phyloP scores from a whole-genome alignment of 2,329 filamentous ascomycete genomes.

The Aspergillus fischeri region DNA sequence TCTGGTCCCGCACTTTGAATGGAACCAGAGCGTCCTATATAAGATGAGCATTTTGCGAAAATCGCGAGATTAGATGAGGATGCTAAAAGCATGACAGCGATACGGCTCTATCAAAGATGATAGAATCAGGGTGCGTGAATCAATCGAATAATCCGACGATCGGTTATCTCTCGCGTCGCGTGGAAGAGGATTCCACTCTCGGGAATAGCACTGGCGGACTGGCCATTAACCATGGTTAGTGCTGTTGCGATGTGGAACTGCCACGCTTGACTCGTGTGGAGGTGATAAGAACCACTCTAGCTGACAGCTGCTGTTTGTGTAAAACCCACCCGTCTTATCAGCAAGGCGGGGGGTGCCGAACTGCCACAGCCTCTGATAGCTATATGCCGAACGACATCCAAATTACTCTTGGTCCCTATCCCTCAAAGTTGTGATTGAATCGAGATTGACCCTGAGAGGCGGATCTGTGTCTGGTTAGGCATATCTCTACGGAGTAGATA shows the following conservation, averaged over 20 bases:
- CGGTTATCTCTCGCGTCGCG: conserved; percentile 13
- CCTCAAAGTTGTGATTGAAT: not conserved
- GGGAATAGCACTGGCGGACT: not conserved
- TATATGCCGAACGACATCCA: conserved; percentile 1
- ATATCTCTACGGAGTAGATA: no score
- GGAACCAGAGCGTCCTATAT: conserved; percentile 5
- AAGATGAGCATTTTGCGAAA: not conserved
- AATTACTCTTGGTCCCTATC: not conserved
- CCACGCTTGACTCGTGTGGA: not conserved
- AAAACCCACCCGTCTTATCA: conserved; percentile 4
- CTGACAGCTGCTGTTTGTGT: not conserved
- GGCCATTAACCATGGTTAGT: not conserved
- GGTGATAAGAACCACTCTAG: not conserved
- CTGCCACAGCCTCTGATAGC: conserved; percentile 2
- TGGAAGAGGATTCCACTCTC: not conserved
- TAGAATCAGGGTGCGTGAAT: conserved; percentile 8
- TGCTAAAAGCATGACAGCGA: not conserved
- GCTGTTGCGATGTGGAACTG: not conserved
- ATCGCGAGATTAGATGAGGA: not conserved
- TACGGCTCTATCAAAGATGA: conserved; percentile 4
- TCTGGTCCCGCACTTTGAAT: not conserved
- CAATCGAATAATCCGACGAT: conserved; percentile 15
- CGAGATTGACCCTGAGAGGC: not conserved
- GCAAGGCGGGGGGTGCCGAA: conserved; percentile 4
- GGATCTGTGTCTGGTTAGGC: not conserved